A percentile compares a stretch with the other conserved stretches of the same genome.
phyloP scores from a whole-genome alignment of 345 rosid species.

The Salix arbutifolia region DNA sequence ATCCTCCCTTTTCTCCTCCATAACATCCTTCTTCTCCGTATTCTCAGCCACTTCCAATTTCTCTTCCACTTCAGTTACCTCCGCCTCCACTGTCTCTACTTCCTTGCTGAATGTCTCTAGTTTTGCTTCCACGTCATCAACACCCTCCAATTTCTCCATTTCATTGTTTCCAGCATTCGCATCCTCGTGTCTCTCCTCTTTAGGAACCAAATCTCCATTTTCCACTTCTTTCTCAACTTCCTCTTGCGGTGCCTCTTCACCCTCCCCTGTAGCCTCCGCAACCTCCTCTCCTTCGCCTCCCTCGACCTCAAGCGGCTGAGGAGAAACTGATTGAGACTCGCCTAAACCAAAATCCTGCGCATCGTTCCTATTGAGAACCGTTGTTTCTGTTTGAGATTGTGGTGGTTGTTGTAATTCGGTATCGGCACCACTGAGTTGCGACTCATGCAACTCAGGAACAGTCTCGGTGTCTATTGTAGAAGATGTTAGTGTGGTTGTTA shows the following conservation, averaged over 20 bases:
- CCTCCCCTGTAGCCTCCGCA: background rate
- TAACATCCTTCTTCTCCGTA: slow-evolving; percentile 1
- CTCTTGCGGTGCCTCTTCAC: background rate
- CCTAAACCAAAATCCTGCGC: slow-evolving; percentile 8
- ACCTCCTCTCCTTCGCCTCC: slow-evolving; percentile 13
- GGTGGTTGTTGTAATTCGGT: slow-evolving; percentile 7
- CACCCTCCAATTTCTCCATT: background rate
- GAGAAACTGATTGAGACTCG: background rate
- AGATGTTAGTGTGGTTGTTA: background rate
- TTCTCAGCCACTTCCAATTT: background rate
- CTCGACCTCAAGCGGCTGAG: slow-evolving; percentile 14
- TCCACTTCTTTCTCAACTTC: background rate
- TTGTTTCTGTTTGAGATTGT: slow-evolving; percentile 3
- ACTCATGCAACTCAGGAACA: slow-evolving; percentile 7
- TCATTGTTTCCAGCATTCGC: background rate
- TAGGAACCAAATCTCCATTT: background rate
- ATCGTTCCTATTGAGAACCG: background rate
- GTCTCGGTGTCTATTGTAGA: background rate
- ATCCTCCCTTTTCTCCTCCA: slow-evolving; percentile 13
- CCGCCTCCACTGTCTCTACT: slow-evolving; percentile 13
- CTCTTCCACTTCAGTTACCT: background rate
- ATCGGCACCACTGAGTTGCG: background rate
- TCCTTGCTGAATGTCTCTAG: background rate
- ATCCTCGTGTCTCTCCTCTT: slow-evolving; percentile 14
- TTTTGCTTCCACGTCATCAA: slow-evolving; percentile 7